Evolutionary conservation across 106 monocot species (phyloP).

Genomic region (Acorus gramineus): DNA sequence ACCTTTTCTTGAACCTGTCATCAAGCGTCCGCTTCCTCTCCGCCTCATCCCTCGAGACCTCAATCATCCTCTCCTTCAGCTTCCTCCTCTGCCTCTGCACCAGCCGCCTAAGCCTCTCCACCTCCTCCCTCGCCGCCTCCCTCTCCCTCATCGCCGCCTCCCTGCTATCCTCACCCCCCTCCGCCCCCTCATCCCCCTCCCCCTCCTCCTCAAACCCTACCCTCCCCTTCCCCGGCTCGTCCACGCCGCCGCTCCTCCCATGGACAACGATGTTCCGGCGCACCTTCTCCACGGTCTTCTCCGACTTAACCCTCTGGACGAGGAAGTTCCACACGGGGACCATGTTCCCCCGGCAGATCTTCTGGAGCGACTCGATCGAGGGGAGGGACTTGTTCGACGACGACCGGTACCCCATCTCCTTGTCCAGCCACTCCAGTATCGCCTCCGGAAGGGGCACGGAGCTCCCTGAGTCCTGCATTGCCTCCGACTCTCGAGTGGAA

Average conservation of each 20-base stretch:
- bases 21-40: slow-evolving; percentile 72
- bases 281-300: slow-evolving; percentile 57
- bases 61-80: slow-evolving; percentile 52
- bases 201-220: slow-evolving; percentile 15
- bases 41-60: slow-evolving; percentile 69
- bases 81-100: slow-evolving; percentile 83
- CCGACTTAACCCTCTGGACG: slow-evolving; percentile 66
- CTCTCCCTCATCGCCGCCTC: slow-evolving; percentile 56
- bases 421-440: slow-evolving; percentile 93
- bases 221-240: slow-evolving; percentile 1
- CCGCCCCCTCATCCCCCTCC: slow-evolving; percentile 11
- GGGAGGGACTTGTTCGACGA: slow-evolving; percentile 27
- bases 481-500: no score
- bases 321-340: slow-evolving; percentile 82
- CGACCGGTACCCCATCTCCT: slow-evolving; percentile 78
- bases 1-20: slow-evolving; percentile 76
- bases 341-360: slow-evolving; percentile 97
- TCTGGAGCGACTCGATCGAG: slow-evolving; percentile 70
- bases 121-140: slow-evolving; percentile 74
- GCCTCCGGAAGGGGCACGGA: slow-evolving; percentile 45
- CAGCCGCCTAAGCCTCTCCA: slow-evolving; percentile 45
- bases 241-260: slow-evolving; percentile 23
- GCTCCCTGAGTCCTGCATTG: slow-evolving; percentile 29
- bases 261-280: slow-evolving; percentile 81
- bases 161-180: slow-evolving; percentile 22